Base-by-base conservation (phyloP, 2,329 filamentous ascomycete species). In the Ramularia endophylla region DNA sequence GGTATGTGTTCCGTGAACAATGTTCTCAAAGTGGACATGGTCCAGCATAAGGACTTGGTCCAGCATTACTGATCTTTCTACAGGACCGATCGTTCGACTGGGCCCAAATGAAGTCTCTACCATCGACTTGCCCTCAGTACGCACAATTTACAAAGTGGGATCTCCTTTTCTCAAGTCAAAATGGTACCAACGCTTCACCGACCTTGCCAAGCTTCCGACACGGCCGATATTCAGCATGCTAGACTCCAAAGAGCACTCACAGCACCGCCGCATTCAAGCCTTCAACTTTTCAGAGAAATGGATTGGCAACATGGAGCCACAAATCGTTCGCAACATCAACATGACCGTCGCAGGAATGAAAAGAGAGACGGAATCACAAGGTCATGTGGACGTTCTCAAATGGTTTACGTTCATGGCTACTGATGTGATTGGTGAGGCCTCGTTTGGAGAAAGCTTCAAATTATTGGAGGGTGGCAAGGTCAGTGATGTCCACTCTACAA, bases 391-490 rank as follows among this genome's bases (percentile, higher is more conserved):
- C 29, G 22, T 43, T 11, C 18, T 43, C 16, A 43, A 43, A 20
- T 43, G 41, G 41, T 43, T 18, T 12, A 43, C 29, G 13, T 40
- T 43, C 19, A 43, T 44, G 42, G 39, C 39, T 4, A 31, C 39
- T 4, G 39, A 41, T 37, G 22, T 41, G n/a, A 30, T 41, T 18
- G 39, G 39, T 8, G 19, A 20, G 11, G 22, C 22, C 5, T 17
- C 13, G 11, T 41, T 41, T 30, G 39, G 39, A 8, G 30, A 36
- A n/a, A 36, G 31, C 20, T 41, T 41, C 27, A 15, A 33, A 20
- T 20, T 41, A 31, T 27, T 41, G 13, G 39, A 41, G 22, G 13
- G 15, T 27, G 39, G 39, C 22, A 17, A 41, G 39, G 39, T 41
- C 11, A n/a, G n/a, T 25, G 22, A 25, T 25, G 22, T 25, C 22